Evolutionary conservation across 371 early-diverging fungal species (phyloP).

Genomic region (Mucor indicus): DNA sequence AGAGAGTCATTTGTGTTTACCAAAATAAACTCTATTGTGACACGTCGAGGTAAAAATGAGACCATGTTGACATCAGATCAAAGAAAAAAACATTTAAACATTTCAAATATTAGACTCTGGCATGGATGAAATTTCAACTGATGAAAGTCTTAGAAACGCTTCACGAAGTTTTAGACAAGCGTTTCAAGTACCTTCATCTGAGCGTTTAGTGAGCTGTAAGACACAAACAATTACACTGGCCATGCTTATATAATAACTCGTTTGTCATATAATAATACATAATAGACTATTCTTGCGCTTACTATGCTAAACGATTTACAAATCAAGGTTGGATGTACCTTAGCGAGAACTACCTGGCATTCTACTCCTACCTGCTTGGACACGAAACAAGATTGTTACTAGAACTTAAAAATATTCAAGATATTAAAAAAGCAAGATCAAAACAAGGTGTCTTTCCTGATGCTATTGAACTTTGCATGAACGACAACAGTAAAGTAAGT

Average conservation of each 20-base stretch:
- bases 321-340: conserved; percentile 99
- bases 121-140: conserved; percentile 76
- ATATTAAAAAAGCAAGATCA: conserved; percentile 81
- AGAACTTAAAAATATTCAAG: conserved; percentile 87
- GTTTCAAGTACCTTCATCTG: conserved; percentile 79
- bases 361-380: conserved; percentile 91
- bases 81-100: not conserved
- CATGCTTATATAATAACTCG: not conserved
- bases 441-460: conserved; percentile 90
- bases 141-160: conserved; percentile 86
- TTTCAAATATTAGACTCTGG: conserved; percentile 56
- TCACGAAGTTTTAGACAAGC: conserved; percentile 87
- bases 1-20: conserved; percentile 28
- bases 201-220: conserved; percentile 87
- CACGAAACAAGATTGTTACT: conserved; percentile 86
- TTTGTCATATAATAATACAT: not conserved
- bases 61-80: too few species aligned
- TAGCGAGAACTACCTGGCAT: conserved; percentile 87
- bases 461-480: too few species aligned
- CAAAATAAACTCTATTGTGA: conserved; percentile 67
- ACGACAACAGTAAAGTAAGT: too few species aligned
- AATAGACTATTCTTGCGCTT: conserved; percentile 89
- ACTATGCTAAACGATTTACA: conserved; percentile 71
- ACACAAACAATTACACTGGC: not conserved
- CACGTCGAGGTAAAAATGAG: conserved; percentile 55